These are phyloP conservation scores for Emmonsiellopsis sp. DNA, from an alignment of 2,329 filamentous ascomycete genomes.

Conservation along the genomic window DNA sequence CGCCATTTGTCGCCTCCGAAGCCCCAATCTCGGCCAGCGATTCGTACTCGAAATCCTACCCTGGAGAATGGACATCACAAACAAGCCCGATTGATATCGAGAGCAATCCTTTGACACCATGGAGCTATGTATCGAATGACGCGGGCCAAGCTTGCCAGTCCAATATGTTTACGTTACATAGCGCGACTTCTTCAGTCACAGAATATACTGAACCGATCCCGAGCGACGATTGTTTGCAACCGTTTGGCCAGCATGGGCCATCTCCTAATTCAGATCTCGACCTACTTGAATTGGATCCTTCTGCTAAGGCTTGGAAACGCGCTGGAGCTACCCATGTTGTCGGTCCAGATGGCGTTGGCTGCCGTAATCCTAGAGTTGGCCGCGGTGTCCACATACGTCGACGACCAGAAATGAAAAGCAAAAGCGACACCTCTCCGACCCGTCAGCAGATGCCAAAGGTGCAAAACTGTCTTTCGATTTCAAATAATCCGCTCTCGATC, in stretches of 20 bases:
- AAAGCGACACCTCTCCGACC: neutral
- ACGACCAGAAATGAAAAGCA: neutral
- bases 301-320: neutral
- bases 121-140: neutral
- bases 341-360: neutral
- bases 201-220: neutral
- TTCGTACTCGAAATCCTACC: neutral
- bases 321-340: neutral
- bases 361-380: neutral
- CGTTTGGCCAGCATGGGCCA: neutral
- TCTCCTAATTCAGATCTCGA: neutral
- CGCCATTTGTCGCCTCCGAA: neutral
- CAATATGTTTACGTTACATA: neutral
- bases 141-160: neutral
- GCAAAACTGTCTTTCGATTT: neutral
- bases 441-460: neutral
- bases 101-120: neutral
- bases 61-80: neutral
- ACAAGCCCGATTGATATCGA: neutral
- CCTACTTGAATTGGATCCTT: neutral
- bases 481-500: neutral
- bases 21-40: neutral
- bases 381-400: neutral
- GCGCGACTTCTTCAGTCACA: neutral
- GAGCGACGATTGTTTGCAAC: neutral